phyloP scores from a whole-genome alignment of 2,329 filamentous ascomycete species.

The Thermoascus crustaceus region DNA sequence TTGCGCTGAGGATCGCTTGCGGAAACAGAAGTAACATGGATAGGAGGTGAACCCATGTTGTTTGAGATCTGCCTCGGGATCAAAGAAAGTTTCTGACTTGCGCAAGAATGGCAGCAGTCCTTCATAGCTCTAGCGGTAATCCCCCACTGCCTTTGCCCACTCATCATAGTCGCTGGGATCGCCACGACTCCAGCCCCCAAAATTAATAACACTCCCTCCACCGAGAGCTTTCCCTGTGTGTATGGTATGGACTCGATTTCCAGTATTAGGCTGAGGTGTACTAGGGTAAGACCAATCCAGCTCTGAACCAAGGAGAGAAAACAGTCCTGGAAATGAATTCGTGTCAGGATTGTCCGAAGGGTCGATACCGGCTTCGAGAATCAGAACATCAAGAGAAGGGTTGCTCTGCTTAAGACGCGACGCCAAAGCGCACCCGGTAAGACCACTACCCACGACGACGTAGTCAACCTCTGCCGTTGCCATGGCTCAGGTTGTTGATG shows the following conservation, averaged over 20 bases:
- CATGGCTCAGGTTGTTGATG: no score
- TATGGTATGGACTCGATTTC: neutral
- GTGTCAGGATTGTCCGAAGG: slow-evolving; percentile 1
- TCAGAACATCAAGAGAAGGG: neutral
- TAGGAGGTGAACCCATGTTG: neutral
- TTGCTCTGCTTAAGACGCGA: slow-evolving; percentile 3
- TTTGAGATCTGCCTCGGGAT: neutral
- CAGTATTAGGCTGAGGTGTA: neutral
- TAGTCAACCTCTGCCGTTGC: no score
- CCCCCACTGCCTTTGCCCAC: neutral
- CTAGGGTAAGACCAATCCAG: neutral
- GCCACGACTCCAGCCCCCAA: slow-evolving; percentile 4
- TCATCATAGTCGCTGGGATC: slow-evolving; percentile 4
- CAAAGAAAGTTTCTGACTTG: neutral
- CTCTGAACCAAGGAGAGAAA: neutral
- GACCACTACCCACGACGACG: slow-evolving; percentile 4
- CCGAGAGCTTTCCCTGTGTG: no score
- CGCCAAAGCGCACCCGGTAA: slow-evolving; percentile 4
- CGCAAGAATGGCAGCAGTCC: neutral
- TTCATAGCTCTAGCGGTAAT: slow-evolving; percentile 1
- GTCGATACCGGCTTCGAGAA: slow-evolving; percentile 5
- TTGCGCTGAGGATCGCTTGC: neutral
- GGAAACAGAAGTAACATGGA: neutral
- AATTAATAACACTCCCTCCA: neutral
- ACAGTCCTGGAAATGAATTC: slow-evolving; percentile 4